Base-by-base conservation (phyloP, 495 filamentous ascomycete species). In the Hyaloscypha variabilis region DNA sequence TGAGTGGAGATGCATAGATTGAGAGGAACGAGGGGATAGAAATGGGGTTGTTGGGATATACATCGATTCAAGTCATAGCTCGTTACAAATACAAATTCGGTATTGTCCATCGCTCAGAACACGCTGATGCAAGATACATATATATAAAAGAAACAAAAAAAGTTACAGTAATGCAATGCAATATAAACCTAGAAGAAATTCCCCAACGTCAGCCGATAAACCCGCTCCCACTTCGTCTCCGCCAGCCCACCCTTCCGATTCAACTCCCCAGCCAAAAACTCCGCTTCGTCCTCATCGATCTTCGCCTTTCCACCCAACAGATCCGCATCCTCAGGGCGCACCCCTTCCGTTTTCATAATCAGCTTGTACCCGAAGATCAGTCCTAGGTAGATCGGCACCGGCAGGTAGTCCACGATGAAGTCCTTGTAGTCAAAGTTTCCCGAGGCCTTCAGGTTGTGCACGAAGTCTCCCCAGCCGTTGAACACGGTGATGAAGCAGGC, bases 271-370 rank as follows among this genome's bases (percentile, higher is more conserved):
- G 83, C 87, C 39, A 92, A 64, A 74, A 87, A 93, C 69, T 86
- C 87, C 25, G 81, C 82, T 74, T 94, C 91, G 66, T 92, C 87
- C 26, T 84, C 79, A 76, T 92, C 91, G 70, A 93, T 91, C 67
- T 79, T 81, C 49, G 87, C 86, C 75, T 92, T 93, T 52, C 87
- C 87, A 36, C 78, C 85, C 71, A 75, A 82, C 23, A 90, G 77
- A 71, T 90, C 88, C 63, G 85, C 83, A 21, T 87, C 78, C 21
- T 69, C 73, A 6, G 83, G 69, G 5, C 73, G 74, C 36, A 88
- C 80, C 23, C 78, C 63, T 65, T 73, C 79, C 0, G 78, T 81
- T 31, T 69, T 69, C 72, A 81, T 84, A 25, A 81, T 63, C 3
- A 84, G 14, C 68, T 88, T 87, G 63, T 83, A 87, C 6, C 80